These are phyloP conservation scores for Nitzschia palea DNA, from an alignment of 108 stramenopile genomes.

Conservation along the genomic window DNA sequence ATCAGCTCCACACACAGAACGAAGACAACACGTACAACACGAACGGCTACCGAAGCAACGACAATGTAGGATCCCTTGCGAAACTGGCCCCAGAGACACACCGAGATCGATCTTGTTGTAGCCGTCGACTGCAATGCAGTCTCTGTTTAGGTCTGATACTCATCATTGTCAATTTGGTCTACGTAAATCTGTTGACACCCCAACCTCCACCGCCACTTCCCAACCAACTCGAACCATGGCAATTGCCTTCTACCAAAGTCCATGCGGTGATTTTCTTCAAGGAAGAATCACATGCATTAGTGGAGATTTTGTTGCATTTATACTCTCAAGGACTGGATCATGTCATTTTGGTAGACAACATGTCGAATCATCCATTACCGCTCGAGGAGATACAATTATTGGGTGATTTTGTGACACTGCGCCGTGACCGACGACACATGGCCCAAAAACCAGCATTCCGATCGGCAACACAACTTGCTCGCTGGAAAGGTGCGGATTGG, in stretches of 20 bases:
- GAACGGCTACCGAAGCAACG: too few relatives aligned
- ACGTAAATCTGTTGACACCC: slow-evolving; percentile 16
- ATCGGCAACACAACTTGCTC: background rate
- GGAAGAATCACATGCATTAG: slow-evolving; percentile 20
- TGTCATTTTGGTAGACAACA: slow-evolving; percentile 10
- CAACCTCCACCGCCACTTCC: background rate
- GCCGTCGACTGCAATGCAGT: too few relatives aligned
- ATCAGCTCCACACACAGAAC: too few relatives aligned
- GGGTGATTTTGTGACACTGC: slow-evolving; percentile 1
- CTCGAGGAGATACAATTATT: background rate
- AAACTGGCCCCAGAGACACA: too few relatives aligned
- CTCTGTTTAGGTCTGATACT: background rate
- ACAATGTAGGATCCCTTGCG: too few relatives aligned
- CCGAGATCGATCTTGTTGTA: too few relatives aligned
- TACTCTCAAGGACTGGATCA: slow-evolving; percentile 14
- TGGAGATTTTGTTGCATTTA: slow-evolving; percentile 1
- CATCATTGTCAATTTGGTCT: slow-evolving; percentile 55
- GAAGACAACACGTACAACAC: too few relatives aligned
- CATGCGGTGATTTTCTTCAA: slow-evolving; percentile 10
- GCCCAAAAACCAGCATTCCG: background rate
- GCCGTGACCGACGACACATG: background rate
- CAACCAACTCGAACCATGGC: background rate
- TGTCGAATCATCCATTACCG: background rate
- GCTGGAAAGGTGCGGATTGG: slow-evolving; percentile 1
- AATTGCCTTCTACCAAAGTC: background rate